Evolutionary conservation across 1,139 yeast genomes (phyloP).

Genomic region (Hansenula lynferdii): DNA sequence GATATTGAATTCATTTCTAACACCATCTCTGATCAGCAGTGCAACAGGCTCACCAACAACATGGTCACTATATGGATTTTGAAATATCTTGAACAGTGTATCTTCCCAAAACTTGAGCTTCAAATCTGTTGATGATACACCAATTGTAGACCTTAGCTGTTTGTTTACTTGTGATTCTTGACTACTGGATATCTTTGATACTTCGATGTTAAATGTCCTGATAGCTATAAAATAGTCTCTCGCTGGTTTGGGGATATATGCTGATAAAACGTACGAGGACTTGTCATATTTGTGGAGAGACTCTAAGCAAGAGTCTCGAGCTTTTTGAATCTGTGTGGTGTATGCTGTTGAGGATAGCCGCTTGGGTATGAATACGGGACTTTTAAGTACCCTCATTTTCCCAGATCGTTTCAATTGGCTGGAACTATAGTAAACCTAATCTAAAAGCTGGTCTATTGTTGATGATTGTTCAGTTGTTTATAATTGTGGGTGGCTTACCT

Average conservation of each 20-base stretch:
- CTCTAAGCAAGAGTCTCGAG: slow-evolving; percentile 9
- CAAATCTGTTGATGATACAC: slow-evolving; percentile 44
- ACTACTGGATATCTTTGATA: slow-evolving; percentile 49
- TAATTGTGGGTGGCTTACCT: no score
- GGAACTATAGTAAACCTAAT: no score
- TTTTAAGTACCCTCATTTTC: no score
- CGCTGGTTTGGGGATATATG: slow-evolving; percentile 65
- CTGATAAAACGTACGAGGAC: slow-evolving; percentile 61
- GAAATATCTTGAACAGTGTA: slow-evolving; percentile 37
- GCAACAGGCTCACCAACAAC: slow-evolving; percentile 64
- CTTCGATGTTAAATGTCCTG: slow-evolving; percentile 64
- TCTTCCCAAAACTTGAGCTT: slow-evolving; percentile 65
- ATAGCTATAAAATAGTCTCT: slow-evolving; percentile 65
- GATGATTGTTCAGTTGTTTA: no score
- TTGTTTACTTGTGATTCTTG: slow-evolving; percentile 34
- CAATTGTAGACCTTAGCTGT: slow-evolving; percentile 26
- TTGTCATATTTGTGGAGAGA: slow-evolving; percentile 44
- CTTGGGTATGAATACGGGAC: no score
- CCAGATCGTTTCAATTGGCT: no score
- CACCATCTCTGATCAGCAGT: slow-evolving; percentile 46
- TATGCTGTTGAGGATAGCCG: background rate
- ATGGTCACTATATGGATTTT: slow-evolving; percentile 33
- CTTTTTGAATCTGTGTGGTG: slow-evolving; percentile 6
- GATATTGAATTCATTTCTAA: slow-evolving; percentile 44
- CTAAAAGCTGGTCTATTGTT: no score